Evolutionary conservation across 2,329 filamentous ascomycete genomes (phyloP).

Genomic region (Cordyceps fumosorosea): DNA sequence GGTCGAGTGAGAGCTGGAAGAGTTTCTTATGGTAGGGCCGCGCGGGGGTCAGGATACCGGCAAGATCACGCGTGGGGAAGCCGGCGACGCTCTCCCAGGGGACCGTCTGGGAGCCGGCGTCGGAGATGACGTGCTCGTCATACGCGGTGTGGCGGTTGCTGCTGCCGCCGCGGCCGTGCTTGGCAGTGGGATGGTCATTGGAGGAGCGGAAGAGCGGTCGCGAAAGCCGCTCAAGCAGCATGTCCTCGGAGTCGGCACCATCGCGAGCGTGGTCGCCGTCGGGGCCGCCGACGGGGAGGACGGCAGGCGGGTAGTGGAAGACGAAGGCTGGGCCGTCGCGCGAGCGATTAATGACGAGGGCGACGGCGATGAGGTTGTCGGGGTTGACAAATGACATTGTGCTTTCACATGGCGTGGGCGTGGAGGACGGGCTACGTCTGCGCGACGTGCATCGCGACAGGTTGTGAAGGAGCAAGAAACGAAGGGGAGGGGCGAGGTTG

Average conservation of each 20-base stretch:
- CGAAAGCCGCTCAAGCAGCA: conserved; percentile 40
- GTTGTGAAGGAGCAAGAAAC: no score
- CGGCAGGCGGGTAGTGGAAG: conserved; percentile 76
- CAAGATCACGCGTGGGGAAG: conserved; percentile 68
- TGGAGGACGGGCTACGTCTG: not conserved
- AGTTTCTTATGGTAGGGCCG: conserved; percentile 71
- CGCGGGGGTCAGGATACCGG: conserved; percentile 71
- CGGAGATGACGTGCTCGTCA: conserved; percentile 50
- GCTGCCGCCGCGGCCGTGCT: conserved; percentile 28
- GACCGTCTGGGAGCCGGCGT: conserved; percentile 50
- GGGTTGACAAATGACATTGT: conserved; percentile 44
- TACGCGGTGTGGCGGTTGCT: conserved; percentile 23
- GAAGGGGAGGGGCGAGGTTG: not conserved
- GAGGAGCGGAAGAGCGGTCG: conserved; percentile 28
- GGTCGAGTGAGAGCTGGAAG: conserved; percentile 77
- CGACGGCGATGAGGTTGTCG: conserved; percentile 60
- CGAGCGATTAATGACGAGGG: conserved; percentile 67
- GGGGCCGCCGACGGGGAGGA: conserved; percentile 29
- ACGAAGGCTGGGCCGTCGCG: conserved; percentile 75
- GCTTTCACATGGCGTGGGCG: not conserved
- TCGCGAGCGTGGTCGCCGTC: conserved; percentile 30
- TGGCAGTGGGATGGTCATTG: conserved; percentile 31
- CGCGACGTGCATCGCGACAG: not conserved
- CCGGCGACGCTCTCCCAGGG: conserved; percentile 70
- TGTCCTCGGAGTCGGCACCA: conserved; percentile 38